These are phyloP conservation scores for Tetrahymena malaccensis DNA, from an alignment of 73 alveolate species.

Conservation along the genomic window DNA sequence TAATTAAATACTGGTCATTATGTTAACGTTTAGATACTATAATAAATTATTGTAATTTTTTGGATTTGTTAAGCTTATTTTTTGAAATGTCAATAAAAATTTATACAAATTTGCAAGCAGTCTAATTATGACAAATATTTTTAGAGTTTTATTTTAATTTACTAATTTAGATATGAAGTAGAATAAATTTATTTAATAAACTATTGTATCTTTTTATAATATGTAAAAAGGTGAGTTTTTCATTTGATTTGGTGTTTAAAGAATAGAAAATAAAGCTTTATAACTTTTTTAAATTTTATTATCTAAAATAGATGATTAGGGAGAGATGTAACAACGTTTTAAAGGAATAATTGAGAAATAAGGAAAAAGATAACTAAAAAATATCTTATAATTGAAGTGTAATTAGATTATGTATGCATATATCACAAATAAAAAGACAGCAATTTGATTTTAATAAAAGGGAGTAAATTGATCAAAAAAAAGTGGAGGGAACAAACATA, in stretches of 20 bases:
- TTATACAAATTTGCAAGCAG: too few species aligned
- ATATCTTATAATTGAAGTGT: background rate
- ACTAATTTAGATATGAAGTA: too few species aligned
- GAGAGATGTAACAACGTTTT: background rate
- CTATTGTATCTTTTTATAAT: too few species aligned
- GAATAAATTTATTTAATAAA: too few species aligned
- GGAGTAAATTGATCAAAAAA: background rate
- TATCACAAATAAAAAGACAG: background rate
- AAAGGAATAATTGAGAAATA: background rate
- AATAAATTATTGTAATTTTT: too few species aligned
- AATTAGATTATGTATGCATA: background rate
- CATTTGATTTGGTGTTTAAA: too few species aligned
- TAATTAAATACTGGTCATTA: background rate
- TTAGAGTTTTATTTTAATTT: too few species aligned
- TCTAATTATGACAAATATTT: too few species aligned
- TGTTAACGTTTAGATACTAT: background rate
- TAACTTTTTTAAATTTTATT: too few species aligned
- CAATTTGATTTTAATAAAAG: background rate
- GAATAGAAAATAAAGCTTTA: background rate
- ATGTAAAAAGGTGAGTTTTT: too few species aligned
- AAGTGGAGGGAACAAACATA: too few species aligned
- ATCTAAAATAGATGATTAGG: background rate
- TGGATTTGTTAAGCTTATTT: background rate
- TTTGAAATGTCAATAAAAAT: too few species aligned
- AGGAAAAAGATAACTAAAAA: background rate